A percentile compares a stretch with the other conserved stretches of the same genome.
Evolutionary conservation across 2,329 filamentous ascomycete genomes (phyloP).

Genomic region (Rosellinia necatrix): DNA sequence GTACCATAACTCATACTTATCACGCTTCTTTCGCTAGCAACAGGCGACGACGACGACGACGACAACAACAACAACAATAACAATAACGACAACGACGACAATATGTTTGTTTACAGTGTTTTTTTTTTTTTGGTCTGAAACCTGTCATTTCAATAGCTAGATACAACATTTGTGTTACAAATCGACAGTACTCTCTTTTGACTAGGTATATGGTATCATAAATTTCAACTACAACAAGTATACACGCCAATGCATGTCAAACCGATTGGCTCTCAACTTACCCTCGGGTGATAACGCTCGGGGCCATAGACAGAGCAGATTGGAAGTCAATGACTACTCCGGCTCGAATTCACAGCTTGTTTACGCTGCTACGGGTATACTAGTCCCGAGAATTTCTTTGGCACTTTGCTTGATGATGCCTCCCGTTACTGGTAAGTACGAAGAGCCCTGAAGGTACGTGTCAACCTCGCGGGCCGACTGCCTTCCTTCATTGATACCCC

Average conservation of each 20-base stretch:
- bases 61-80: too few relatives aligned
- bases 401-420: slow-evolving; percentile 88
- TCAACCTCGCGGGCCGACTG: slow-evolving; percentile 93
- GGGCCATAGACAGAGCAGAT: too few relatives aligned
- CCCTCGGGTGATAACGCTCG: slow-evolving; percentile 4
- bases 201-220: slow-evolving; percentile 32
- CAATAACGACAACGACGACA: too few relatives aligned
- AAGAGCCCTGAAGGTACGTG: slow-evolving; percentile 79
- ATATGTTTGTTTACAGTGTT: too few relatives aligned
- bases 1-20: too few relatives aligned
- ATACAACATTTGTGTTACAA: too few relatives aligned
- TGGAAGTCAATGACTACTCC: background rate
- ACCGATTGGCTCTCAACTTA: background rate
- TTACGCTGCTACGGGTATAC: slow-evolving; percentile 19
- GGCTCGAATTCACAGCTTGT: background rate
- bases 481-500: slow-evolving; percentile 96
- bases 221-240: slow-evolving; percentile 15
- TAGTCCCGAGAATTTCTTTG: slow-evolving; percentile 58
- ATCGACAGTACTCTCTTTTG: background rate
- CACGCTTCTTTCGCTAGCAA: too few relatives aligned
- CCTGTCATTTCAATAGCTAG: background rate
- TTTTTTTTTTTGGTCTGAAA: too few relatives aligned
- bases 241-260: background rate
- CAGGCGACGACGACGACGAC: too few relatives aligned
- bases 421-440: slow-evolving; percentile 84